Conservation (phyloP, 1,139 yeast genomes). For the Scheffersomyces stambukii region DNA sequence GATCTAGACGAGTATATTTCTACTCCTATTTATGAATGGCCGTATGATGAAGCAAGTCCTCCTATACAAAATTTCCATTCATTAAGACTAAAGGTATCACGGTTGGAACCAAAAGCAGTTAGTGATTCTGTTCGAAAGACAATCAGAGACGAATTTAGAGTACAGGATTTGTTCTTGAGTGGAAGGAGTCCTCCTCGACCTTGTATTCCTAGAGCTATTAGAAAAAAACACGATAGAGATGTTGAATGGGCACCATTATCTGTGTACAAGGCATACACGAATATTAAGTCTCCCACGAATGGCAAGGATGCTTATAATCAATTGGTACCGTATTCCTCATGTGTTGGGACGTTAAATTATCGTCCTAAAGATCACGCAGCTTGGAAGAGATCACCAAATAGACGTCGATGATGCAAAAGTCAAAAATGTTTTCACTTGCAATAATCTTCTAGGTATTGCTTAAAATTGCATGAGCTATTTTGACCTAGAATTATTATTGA, state of each 20-base stretch:
- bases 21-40: constrained; percentile 13
- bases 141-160: constrained; percentile 15
- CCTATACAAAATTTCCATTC: too few relatives aligned
- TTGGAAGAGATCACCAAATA: constrained; percentile 19
- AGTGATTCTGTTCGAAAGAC: constrained; percentile 16
- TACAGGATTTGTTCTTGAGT: constrained; percentile 11
- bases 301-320: constrained; percentile 17
- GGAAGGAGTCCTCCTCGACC: constrained; percentile 9
- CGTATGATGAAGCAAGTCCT: constrained; percentile 11
- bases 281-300: constrained; percentile 21
- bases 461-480: too few relatives aligned
- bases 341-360: constrained; percentile 13
- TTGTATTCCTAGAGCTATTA: constrained; percentile 13
- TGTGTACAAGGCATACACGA: constrained; percentile 34
- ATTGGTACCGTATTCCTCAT: constrained; percentile 12
- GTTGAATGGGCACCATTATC: constrained; percentile 34
- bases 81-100: too few relatives aligned
- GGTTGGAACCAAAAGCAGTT: constrained; percentile 11
- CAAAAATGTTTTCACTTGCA: too few relatives aligned
- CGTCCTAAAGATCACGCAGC: constrained; percentile 15
- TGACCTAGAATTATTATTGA: too few relatives aligned
- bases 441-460: too few relatives aligned
- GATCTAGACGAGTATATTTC: constrained; percentile 7
- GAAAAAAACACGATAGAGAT: constrained; percentile 18
- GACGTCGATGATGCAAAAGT: constrained; percentile 9